Conservation (phyloP, 2,329 filamentous ascomycete species). For the Pezicula neosporulosa region DNA sequence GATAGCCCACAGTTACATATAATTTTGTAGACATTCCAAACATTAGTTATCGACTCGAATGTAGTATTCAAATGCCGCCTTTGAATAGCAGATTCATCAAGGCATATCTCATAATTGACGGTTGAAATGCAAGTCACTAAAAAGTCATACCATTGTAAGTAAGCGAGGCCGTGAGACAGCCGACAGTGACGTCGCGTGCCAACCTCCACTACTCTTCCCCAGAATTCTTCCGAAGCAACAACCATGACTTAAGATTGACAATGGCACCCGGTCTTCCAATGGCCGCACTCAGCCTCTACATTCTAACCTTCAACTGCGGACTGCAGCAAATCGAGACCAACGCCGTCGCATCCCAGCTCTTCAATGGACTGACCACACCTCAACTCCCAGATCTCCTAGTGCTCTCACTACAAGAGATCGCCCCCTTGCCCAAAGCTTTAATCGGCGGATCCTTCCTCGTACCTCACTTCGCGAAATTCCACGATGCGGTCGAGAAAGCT, state of each 20-base stretch:
- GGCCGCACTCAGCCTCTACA: slow-evolving; percentile 64
- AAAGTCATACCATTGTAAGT: too few relatives aligned
- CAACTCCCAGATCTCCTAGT: slow-evolving; percentile 65
- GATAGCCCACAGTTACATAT: too few relatives aligned
- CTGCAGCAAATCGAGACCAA: slow-evolving; percentile 66
- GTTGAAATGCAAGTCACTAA: too few relatives aligned
- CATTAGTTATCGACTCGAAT: too few relatives aligned
- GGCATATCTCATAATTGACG: too few relatives aligned
- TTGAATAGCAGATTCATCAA: too few relatives aligned
- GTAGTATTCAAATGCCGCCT: too few relatives aligned
- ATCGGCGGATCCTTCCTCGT: slow-evolving; percentile 77
- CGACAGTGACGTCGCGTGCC: too few relatives aligned
- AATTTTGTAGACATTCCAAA: too few relatives aligned
- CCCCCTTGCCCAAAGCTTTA: slow-evolving; percentile 80
- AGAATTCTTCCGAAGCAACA: too few relatives aligned
- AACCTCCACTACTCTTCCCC: too few relatives aligned
- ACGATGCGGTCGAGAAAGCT: slow-evolving; percentile 68
- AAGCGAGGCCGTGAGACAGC: too few relatives aligned
- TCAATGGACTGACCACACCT: slow-evolving; percentile 47
- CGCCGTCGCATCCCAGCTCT: slow-evolving; percentile 69
- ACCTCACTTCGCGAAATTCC: slow-evolving; percentile 72
- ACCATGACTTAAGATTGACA: neutral
- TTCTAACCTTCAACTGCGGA: slow-evolving; percentile 88
- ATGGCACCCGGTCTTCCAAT: slow-evolving; percentile 18
- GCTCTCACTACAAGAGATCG: slow-evolving; percentile 79